Evolutionary conservation across 169 alveolate species (phyloP).

Genomic region (Theileria luwenshuni): DNA sequence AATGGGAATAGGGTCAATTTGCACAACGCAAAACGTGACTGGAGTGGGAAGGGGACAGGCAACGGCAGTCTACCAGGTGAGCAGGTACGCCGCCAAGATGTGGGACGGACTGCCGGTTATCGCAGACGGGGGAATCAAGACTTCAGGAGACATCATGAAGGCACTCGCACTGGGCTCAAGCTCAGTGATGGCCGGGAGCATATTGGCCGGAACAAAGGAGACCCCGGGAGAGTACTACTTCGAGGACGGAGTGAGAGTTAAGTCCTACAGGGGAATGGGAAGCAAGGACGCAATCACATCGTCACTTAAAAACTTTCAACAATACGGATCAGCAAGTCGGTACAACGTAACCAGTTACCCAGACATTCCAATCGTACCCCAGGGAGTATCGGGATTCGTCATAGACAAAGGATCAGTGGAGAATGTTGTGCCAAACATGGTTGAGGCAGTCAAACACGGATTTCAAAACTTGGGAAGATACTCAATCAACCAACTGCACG

Average conservation of each 20-base stretch:
- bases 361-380: slow-evolving; percentile 71
- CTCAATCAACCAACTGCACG: slow-evolving; percentile 63
- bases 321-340: slow-evolving; percentile 53
- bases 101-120: slow-evolving; percentile 83
- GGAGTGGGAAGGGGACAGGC: slow-evolving; percentile 93
- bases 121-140: slow-evolving; percentile 94
- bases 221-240: slow-evolving; percentile 91
- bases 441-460: slow-evolving; percentile 81
- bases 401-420: slow-evolving; percentile 86
- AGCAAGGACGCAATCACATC: slow-evolving; percentile 82
- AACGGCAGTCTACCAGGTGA: slow-evolving; percentile 89
- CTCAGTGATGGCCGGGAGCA: slow-evolving; percentile 89
- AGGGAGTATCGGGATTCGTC: slow-evolving; percentile 87
- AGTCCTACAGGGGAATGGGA: slow-evolving; percentile 90
- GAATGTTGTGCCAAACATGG: slow-evolving; percentile 81
- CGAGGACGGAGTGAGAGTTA: slow-evolving; percentile 82
- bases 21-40: slow-evolving; percentile 89
- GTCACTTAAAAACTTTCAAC: slow-evolving; percentile 34
- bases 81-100: slow-evolving; percentile 81
- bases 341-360: slow-evolving; percentile 72
- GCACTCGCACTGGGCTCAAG: slow-evolving; percentile 91
- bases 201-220: slow-evolving; percentile 93
- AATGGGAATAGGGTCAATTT: slow-evolving; percentile 95
- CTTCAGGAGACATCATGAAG: slow-evolving; percentile 92
- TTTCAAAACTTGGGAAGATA: slow-evolving; percentile 69